Percentiles rank a stretch among this genome's conserved stretches.
phyloP scores from a whole-genome alignment of 2,329 filamentous ascomycete species.

The Rhinocladiella similis region DNA sequence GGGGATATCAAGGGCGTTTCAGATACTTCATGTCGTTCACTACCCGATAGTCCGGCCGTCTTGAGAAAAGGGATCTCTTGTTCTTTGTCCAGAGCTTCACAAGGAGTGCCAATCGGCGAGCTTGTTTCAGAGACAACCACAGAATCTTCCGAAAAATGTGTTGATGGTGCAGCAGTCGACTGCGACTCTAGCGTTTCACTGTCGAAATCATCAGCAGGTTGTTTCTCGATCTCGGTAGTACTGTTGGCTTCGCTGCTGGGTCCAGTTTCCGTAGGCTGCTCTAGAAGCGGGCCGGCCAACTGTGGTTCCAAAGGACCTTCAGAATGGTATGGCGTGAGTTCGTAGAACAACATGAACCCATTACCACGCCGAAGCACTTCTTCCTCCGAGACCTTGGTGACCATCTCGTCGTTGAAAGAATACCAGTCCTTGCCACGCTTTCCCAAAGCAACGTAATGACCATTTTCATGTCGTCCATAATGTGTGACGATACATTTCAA shows the following conservation, averaged over 20 bases:
- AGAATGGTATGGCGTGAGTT: slow-evolving; percentile 47
- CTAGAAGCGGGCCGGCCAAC: no score
- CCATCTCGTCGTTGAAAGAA: slow-evolving; percentile 85
- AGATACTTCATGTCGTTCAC: not conserved
- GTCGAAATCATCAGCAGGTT: not conserved
- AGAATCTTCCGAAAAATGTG: not conserved
- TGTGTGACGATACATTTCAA: slow-evolving; percentile 85
- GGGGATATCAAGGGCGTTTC: not conserved
- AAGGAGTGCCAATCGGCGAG: not conserved
- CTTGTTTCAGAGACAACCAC: not conserved
- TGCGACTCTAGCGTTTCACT: not conserved
- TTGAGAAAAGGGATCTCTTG: not conserved
- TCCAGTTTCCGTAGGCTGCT: not conserved
- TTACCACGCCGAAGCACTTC: slow-evolving; percentile 73
- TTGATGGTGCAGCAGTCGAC: not conserved
- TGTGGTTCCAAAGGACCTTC: no score
- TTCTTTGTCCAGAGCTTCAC: not conserved
- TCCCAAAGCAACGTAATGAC: slow-evolving; percentile 91
- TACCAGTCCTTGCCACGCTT: slow-evolving; percentile 68
- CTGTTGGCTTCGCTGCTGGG: not conserved
- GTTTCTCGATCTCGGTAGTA: not conserved
- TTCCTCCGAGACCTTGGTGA: slow-evolving; percentile 71
- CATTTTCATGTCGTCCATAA: slow-evolving; percentile 87
- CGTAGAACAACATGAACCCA: slow-evolving; percentile 98
- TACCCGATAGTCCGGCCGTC: not conserved